A percentile compares a stretch with the other conserved stretches of the same genome.
Conservation (phyloP, 305 asterid genomes). For the Solanum hybrid region DNA sequence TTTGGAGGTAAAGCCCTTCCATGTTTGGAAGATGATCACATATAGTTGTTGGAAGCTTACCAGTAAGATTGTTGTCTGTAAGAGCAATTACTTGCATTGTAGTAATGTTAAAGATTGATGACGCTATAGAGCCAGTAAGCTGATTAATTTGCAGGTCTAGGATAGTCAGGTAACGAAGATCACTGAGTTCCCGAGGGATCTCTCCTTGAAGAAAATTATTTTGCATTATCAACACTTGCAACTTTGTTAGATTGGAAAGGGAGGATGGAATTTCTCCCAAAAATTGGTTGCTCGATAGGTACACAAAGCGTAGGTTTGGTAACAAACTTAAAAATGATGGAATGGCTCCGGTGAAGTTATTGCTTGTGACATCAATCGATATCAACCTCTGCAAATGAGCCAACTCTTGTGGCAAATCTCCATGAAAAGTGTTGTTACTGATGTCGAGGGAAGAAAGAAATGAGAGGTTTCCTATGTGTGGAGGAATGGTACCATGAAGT, state of each 20-base stretch:
- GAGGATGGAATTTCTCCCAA: too few species aligned
- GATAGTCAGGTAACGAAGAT: background rate
- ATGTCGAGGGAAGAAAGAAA: too few species aligned
- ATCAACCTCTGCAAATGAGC: too few species aligned
- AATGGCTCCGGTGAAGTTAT: too few species aligned
- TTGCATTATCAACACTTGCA: rapidly evolving
- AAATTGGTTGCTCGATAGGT: too few species aligned
- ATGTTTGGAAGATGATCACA: background rate
- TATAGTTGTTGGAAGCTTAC: background rate
- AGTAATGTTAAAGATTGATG: background rate
- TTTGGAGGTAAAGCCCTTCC: background rate
- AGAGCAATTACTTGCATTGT: background rate
- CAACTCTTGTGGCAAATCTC: background rate
- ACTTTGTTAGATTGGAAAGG: too few species aligned
- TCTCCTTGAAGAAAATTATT: background rate
- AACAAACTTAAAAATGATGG: too few species aligned
- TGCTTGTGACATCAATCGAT: too few species aligned
- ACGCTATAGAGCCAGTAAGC: background rate
- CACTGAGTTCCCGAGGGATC: background rate
- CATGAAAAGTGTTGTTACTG: background rate
- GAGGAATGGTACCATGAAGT: background rate
- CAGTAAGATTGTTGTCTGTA: background rate
- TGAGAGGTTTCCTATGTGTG: too few species aligned
- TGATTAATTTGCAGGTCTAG: background rate
- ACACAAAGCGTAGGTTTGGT: too few species aligned